Base-by-base conservation (phyloP, 139 green algal species). In the Ettlia oleoabundans region DNA sequence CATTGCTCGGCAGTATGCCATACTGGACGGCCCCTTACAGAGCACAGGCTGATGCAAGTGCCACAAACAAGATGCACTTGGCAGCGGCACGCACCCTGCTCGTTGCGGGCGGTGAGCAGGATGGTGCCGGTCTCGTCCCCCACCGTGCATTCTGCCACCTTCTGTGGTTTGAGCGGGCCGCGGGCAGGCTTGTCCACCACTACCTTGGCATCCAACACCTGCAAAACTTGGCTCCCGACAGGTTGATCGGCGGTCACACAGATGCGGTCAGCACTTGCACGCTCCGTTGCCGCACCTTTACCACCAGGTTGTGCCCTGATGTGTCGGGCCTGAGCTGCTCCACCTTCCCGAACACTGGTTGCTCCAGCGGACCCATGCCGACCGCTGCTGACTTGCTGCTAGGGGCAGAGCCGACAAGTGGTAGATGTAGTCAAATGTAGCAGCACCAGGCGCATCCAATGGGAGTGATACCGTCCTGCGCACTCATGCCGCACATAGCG, bases 61-160 rank as follows among this genome's bases (percentile, higher is more conserved):
- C 1, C 18, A 9, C 35, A 73, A 28, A 21, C 5, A 19, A 55
- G 40, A 8, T 55, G 38, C 35, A 55, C n/a, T n/a, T n/a, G n/a
- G 63, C 63, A 38, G 5, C 2, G 0, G 4, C 4, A 38, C 72
- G 26, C 37, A 96, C 93, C 93, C 84, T 98, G 95, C 68, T 97
- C 92, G 55, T 96, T 96, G 13, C 91, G 78, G 0, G 93, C 94
- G 0, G 92, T 93, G 71, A 98, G 92, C 3, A 98, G 77, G 64
- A 98, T 90, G 28, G 88, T 78, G 28, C 93, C 95, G 0, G 91
- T 96, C 21, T 92, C 83, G 81, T 98, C 95, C 1, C 95, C 95
- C 6, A 98, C 92, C 2, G 98, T 78, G 76, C 92, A 96, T 75
- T 98, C 95, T 13, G 92, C 89, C 3, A 98, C 92, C 40, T 86